Conservation (phyloP, 768 basidiomycete genomes). For the Lentinus brumalis region DNA sequence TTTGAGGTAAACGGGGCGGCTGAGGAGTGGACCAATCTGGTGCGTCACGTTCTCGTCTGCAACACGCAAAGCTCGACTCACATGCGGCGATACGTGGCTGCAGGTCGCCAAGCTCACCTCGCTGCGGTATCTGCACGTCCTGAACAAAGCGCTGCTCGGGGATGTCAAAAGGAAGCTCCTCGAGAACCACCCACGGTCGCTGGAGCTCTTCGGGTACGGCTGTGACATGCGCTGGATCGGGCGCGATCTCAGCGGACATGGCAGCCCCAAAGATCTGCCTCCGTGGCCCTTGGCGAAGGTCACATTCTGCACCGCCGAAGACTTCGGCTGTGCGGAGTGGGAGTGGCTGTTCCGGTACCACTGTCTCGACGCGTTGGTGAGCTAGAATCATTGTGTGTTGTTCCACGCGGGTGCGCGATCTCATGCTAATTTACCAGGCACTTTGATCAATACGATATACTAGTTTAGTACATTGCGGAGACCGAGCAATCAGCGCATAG, state of each 20-base stretch:
- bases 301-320: not conserved
- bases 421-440: too few species aligned
- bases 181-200: not conserved
- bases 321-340: not conserved
- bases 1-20: too few species aligned
- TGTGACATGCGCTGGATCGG: not conserved
- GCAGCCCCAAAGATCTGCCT: not conserved
- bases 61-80: not conserved
- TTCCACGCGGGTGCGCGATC: too few species aligned
- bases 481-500: too few species aligned
- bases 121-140: not conserved
- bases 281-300: not conserved
- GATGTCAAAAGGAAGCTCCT: not conserved
- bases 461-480: too few species aligned
- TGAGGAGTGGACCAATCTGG: not conserved
- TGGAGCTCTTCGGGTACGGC: not conserved
- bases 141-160: not conserved
- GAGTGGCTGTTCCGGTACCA: slow-evolving; percentile 1
- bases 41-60: not conserved
- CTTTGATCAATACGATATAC: too few species aligned
- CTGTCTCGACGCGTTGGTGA: not conserved
- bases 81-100: not conserved
- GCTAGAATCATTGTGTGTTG: too few species aligned
- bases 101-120: not conserved
- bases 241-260: not conserved